These are phyloP conservation scores for Cymbopogon citratus DNA, from an alignment of 176 grass and related monocot genomes.

Conservation along the genomic window DNA sequence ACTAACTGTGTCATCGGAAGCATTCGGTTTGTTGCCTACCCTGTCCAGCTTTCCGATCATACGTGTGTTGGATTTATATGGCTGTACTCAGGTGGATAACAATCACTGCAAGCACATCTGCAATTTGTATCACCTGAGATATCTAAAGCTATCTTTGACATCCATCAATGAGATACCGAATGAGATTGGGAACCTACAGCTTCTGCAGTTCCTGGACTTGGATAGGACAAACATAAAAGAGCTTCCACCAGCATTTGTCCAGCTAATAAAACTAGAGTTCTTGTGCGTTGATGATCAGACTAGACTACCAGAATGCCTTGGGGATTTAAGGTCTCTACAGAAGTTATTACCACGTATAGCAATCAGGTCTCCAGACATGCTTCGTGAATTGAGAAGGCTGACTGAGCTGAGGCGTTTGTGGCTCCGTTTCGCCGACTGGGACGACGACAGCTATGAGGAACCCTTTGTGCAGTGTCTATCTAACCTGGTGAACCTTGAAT, in stretches of 20 bases:
- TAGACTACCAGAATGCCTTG: neutral
- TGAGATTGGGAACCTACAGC: neutral
- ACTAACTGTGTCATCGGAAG: neutral
- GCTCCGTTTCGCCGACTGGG: neutral
- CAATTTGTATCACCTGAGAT: neutral
- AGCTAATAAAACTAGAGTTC: neutral
- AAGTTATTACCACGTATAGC: neutral
- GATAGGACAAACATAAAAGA: rapidly evolving
- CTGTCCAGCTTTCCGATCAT: neutral
- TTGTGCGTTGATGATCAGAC: neutral
- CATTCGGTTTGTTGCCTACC: neutral
- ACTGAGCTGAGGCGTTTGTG: neutral
- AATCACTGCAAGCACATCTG: neutral
- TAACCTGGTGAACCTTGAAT: neutral
- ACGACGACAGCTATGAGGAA: neutral
- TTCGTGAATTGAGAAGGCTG: neutral
- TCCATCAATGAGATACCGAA: neutral
- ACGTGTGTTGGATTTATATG: neutral
- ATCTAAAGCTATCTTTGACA: neutral
- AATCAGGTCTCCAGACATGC: neutral
- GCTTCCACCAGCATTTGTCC: neutral
- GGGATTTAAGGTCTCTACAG: neutral
- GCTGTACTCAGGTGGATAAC: neutral
- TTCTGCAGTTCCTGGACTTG: neutral
- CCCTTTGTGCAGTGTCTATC: neutral